A percentile compares a stretch with the other conserved stretches of the same genome.
Conservation (phyloP, 2,329 filamentous ascomycete species). For the Diaporthe sp. region DNA sequence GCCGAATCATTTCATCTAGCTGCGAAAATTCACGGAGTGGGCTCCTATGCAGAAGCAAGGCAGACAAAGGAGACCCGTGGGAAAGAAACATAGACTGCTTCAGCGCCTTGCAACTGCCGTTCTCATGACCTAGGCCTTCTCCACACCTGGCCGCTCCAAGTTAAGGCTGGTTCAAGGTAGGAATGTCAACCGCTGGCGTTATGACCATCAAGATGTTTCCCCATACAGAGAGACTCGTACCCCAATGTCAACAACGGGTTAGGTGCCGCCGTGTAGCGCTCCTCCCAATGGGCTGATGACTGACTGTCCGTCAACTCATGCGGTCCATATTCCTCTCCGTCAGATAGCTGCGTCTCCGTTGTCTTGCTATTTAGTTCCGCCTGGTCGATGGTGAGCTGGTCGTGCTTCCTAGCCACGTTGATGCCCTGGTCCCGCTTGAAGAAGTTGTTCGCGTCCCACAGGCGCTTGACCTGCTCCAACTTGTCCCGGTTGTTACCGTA, state of each 20-base stretch:
- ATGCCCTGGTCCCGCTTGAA: slow-evolving; percentile 45
- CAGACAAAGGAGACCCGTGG: not conserved
- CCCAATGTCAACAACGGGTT: not conserved
- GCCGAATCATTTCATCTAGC: not conserved
- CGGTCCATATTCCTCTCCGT: not conserved
- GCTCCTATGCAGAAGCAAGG: not conserved
- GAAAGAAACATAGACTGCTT: not conserved
- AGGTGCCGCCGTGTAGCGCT: not conserved
- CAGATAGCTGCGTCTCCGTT: not conserved
- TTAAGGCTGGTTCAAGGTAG: too few species aligned
- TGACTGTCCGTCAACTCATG: not conserved
- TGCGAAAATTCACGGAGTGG: not conserved
- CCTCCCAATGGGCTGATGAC: not conserved
- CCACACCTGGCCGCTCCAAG: too few species aligned
- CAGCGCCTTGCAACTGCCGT: not conserved
- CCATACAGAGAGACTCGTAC: not conserved
- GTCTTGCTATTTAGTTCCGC: not conserved
- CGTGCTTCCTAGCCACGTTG: not conserved
- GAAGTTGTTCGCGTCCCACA: slow-evolving; percentile 42
- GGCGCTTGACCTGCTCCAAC: slow-evolving; percentile 41
- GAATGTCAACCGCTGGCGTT: not conserved
- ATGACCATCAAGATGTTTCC: too few species aligned
- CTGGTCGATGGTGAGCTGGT: fast-evolving
- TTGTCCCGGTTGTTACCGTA: slow-evolving; percentile 43
- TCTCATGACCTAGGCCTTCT: not conserved